Conservation (phyloP, 2,329 filamentous ascomycete genomes). For the Domatiomyces globalis region DNA sequence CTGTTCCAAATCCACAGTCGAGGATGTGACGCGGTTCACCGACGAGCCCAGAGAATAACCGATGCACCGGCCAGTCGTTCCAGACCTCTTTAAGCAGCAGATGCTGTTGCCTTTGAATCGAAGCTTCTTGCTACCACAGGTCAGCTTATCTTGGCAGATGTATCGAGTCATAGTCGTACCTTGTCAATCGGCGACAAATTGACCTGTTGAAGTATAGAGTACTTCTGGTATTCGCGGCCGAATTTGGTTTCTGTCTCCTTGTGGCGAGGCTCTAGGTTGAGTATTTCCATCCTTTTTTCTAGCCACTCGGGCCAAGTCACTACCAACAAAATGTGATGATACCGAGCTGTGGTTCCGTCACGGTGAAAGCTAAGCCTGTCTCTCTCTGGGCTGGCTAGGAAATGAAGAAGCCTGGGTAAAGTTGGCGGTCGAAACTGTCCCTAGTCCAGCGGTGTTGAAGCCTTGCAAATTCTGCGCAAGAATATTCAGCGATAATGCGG, state of each 20-base stretch:
- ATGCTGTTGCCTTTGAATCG: not conserved
- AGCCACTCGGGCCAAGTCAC: not conserved
- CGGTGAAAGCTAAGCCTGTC: too few relatives aligned
- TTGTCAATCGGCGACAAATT: constrained; percentile 8
- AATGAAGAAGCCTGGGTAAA: too few relatives aligned
- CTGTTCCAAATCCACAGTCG: constrained; percentile 10
- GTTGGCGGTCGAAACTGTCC: too few relatives aligned
- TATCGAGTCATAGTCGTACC: not conserved
- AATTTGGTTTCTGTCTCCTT: not conserved
- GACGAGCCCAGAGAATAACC: constrained; percentile 5
- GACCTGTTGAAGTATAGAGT: constrained; percentile 5
- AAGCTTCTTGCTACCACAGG: not conserved
- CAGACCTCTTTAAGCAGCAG: not conserved
- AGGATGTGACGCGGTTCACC: constrained; percentile 6
- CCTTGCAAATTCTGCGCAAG: not conserved
- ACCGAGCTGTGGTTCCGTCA: not conserved
- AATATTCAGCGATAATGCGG: not conserved
- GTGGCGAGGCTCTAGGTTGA: not conserved
- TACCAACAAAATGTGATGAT: not conserved
- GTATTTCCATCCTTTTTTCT: not conserved
- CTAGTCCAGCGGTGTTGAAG: too few relatives aligned
- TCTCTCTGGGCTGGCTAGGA: too few relatives aligned
- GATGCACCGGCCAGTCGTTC: not conserved
- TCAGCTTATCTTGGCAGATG: not conserved
- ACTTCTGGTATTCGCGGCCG: constrained; percentile 10